These are phyloP conservation scores for Glycine latifolia DNA, from an alignment of 306 rosid genomes.

Conservation along the genomic window DNA sequence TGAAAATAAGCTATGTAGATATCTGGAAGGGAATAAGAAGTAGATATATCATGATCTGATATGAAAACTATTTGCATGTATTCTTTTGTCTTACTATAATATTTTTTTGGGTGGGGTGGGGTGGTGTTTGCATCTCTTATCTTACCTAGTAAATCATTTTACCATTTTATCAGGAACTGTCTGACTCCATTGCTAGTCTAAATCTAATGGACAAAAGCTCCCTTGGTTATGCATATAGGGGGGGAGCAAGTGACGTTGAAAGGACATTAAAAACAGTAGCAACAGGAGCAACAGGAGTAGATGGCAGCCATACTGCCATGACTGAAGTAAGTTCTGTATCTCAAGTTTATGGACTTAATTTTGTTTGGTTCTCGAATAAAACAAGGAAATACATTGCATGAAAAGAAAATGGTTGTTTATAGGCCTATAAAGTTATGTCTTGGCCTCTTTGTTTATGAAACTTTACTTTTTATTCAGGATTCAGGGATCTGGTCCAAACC, in stretches of 20 bases:
- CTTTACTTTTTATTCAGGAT: constrained; percentile 66
- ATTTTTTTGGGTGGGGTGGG: constrained; percentile 31
- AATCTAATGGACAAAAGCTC: constrained; percentile 59
- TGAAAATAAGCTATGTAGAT: constrained; percentile 14
- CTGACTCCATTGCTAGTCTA: constrained; percentile 52
- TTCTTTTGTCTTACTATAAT: constrained; percentile 17
- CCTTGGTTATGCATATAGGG: constrained; percentile 57
- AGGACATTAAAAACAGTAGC: constrained; percentile 69
- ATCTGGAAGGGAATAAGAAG: constrained; percentile 30
- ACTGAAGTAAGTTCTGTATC: constrained; percentile 63
- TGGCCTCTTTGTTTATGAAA: constrained; percentile 41
- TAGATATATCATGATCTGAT: constrained; percentile 34
- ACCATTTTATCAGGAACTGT: constrained; percentile 60
- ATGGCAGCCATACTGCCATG: constrained; percentile 50
- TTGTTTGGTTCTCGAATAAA: constrained; percentile 36
- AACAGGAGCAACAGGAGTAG: constrained; percentile 54
- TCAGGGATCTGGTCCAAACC: constrained; percentile 77
- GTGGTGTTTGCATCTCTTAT: constrained; percentile 38
- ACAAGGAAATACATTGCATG: constrained; percentile 9
- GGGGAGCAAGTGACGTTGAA: constrained; percentile 66
- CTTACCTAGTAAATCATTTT: constrained; percentile 38
- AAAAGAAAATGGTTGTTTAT: not conserved
- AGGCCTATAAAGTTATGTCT: constrained; percentile 10
- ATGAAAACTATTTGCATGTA: not conserved
- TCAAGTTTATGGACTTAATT: constrained; percentile 32